Evolutionary conservation across 176 grass and related monocot species (phyloP).

Genomic region (Avena atlantica): DNA sequence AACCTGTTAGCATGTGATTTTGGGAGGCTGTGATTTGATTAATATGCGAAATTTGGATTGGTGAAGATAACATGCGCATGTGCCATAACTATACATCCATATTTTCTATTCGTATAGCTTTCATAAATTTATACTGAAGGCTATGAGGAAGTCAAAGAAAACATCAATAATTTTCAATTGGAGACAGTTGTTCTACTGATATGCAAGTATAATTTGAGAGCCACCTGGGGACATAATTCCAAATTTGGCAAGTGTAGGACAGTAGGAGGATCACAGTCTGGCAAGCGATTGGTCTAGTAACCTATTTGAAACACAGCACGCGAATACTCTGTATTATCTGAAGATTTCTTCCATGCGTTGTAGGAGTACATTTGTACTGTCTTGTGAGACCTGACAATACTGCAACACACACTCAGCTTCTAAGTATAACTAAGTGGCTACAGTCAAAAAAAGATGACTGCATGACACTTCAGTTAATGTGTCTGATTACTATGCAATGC

Average conservation of each 20-base stretch:
- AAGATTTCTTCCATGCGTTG: neutral
- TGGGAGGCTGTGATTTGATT: neutral
- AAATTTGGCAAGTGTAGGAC: neutral
- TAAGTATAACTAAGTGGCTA: neutral
- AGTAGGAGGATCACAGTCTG: neutral
- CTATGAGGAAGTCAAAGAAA: neutral
- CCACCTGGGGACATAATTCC: neutral
- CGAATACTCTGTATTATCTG: neutral
- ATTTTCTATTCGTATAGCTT: neutral
- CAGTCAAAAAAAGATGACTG: conserved; percentile 24
- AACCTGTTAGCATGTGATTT: neutral
- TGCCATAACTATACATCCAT: neutral
- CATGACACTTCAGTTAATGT: conserved; percentile 13
- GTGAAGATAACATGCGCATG: neutral
- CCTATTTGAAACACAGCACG: neutral
- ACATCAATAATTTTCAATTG: neutral
- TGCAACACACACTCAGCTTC: neutral
- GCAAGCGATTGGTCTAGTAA: neutral
- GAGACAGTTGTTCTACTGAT: neutral
- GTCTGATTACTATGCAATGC: neutral
- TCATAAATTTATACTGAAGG: neutral
- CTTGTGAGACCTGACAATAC: neutral
- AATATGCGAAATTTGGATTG: neutral
- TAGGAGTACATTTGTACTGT: neutral
- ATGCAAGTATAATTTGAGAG: neutral